Evolutionary conservation across 345 rosid genomes (phyloP).

Genomic region (Salix viminalis): DNA sequence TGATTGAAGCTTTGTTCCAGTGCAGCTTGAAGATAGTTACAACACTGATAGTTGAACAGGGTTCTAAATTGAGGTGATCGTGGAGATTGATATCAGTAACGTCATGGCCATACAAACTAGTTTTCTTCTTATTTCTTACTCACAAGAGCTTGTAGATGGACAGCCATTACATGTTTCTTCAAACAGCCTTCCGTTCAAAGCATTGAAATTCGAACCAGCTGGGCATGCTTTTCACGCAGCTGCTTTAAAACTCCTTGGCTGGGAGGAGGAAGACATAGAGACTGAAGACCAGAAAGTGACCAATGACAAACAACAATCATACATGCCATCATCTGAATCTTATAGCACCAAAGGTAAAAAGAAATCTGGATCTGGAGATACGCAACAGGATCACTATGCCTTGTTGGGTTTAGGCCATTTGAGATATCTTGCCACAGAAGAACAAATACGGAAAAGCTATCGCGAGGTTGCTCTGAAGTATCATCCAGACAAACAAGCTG

Average conservation of each 20-base stretch:
- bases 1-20: background rate
- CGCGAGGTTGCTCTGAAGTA: conserved; percentile 90
- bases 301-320: conserved; percentile 55
- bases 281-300: conserved; percentile 49
- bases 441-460: conserved; percentile 85
- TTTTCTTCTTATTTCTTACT: conserved; percentile 57
- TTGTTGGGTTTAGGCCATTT: conserved; percentile 84
- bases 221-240: conserved; percentile 83
- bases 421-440: conserved; percentile 97
- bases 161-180: conserved; percentile 66
- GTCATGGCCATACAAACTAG: conserved; percentile 32
- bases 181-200: conserved; percentile 80
- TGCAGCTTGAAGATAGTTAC: conserved; percentile 4
- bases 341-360: conserved; percentile 81
- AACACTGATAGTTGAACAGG: background rate
- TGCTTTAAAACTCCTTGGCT: conserved; percentile 80
- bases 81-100: conserved; percentile 10
- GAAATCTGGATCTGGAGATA: conserved; percentile 65
- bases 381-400: conserved; percentile 92
- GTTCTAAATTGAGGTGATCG: background rate
- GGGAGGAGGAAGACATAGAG: conserved; percentile 45
- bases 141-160: conserved; percentile 74
- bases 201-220: conserved; percentile 77
- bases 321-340: conserved; percentile 66
- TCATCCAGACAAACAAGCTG: conserved; percentile 94